Conservation (phyloP, 257 asterid genomes). For the Cruciata laevipes region DNA sequence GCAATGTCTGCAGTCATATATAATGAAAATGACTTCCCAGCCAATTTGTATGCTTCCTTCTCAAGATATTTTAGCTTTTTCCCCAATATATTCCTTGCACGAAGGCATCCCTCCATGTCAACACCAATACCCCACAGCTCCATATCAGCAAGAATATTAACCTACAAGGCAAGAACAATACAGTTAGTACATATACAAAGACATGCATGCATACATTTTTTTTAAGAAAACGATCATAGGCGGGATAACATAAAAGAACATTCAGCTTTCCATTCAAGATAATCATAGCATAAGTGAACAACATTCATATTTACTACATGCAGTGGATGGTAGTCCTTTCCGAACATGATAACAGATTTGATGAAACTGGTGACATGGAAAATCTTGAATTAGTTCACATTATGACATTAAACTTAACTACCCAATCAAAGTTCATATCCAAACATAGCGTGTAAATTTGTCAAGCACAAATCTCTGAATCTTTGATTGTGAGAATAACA, state of each 20-base stretch:
- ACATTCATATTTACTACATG: neutral
- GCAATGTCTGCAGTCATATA: conserved; percentile 92
- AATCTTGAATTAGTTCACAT: neutral
- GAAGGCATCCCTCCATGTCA: conserved; percentile 94
- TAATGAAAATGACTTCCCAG: conserved; percentile 82
- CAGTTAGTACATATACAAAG: neutral
- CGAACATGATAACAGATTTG: too few relatives aligned
- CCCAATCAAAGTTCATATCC: neutral
- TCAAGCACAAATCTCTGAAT: neutral
- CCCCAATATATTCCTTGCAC: conserved; percentile 64
- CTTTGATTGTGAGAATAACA: neutral
- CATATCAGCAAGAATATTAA: conserved; percentile 83
- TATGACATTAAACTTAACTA: neutral
- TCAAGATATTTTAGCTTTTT: conserved; percentile 69
- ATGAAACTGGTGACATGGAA: neutral
- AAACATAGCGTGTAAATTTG: neutral
- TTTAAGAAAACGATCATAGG: neutral
- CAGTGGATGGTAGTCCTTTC: neutral
- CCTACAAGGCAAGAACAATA: conserved; percentile 35
- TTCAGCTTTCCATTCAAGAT: neutral
- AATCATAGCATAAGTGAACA: neutral
- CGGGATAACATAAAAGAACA: neutral
- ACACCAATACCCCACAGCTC: conserved; percentile 94
- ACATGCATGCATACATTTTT: neutral
- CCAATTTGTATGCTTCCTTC: conserved; percentile 76